Evolutionary conservation across 805 yeast genomes (phyloP).

Genomic region (Komagataella kurtzmanii): DNA sequence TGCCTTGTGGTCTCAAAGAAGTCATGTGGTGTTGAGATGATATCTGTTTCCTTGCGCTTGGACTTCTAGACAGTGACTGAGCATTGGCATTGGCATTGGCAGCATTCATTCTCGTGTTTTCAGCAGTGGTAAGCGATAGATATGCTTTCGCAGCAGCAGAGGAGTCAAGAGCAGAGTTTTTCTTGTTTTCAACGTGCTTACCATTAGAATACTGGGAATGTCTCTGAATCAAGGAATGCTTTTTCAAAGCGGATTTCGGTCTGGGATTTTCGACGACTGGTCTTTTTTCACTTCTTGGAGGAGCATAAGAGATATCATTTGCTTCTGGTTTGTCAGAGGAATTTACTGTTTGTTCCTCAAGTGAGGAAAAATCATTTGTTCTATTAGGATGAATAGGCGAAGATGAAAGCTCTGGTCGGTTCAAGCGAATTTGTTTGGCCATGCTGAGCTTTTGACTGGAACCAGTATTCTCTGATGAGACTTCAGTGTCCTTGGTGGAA

Average conservation of each 20-base stretch:
- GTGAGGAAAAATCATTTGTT: background rate
- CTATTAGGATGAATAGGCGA: background rate
- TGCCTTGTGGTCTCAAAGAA: background rate
- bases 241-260: conserved; percentile 37
- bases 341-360: conserved; percentile 2
- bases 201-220: conserved; percentile 4
- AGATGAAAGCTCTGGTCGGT: conserved; percentile 15
- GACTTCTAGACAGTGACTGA: background rate
- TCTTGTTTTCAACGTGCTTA: conserved; percentile 2
- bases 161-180: background rate
- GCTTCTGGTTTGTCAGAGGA: background rate
- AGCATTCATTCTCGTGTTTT: conserved; percentile 65
- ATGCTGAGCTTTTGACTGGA: conserved; percentile 12
- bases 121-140: conserved; percentile 61
- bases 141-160: conserved; percentile 51
- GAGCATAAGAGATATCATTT: conserved; percentile 15
- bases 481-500: background rate
- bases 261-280: background rate
- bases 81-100: background rate
- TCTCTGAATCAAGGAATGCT: conserved; percentile 1
- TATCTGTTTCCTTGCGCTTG: conserved; percentile 1
- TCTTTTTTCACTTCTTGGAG: conserved; percentile 3
- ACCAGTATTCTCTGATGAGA: conserved; percentile 2
- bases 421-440: conserved; percentile 35
- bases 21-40: background rate